These are phyloP conservation scores for Saitozyma podzolica DNA, from an alignment of 768 basidiomycete species.

Conservation along the genomic window DNA sequence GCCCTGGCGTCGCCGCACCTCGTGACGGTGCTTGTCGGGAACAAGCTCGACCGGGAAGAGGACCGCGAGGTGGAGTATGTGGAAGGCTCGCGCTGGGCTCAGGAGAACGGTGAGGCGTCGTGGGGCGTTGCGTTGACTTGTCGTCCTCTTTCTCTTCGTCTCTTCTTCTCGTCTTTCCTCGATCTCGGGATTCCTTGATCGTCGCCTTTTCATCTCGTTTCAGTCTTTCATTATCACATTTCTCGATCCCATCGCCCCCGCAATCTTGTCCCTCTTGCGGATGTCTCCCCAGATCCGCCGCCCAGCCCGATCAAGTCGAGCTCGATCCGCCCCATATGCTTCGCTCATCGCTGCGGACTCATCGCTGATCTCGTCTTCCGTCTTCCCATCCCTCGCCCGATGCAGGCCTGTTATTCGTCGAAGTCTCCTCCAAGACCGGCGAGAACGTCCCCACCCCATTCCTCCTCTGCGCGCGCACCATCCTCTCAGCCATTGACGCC, in stretches of 20 bases:
- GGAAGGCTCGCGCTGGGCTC: conserved; percentile 93
- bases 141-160: too few relatives aligned
- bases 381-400: too few relatives aligned
- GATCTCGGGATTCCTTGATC: too few relatives aligned
- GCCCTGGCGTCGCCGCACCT: conserved; percentile 89
- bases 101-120: conserved; percentile 72
- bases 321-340: neutral
- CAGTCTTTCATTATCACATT: too few relatives aligned
- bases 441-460: conserved; percentile 93
- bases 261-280: too few relatives aligned
- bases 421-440: conserved; percentile 86
- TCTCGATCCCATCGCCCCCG: too few relatives aligned
- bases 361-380: neutral
- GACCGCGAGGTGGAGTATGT: conserved; percentile 90
- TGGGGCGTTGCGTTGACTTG: too few relatives aligned
- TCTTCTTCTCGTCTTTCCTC: too few relatives aligned
- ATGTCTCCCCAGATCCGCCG: too few relatives aligned
- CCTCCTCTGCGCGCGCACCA: conserved; percentile 74
- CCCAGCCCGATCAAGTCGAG: too few relatives aligned
- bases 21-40: conserved; percentile 73
- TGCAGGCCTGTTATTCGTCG: conserved; percentile 86
- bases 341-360: neutral
- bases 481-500: conserved; percentile 85
- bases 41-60: conserved; percentile 92
- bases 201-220: too few relatives aligned